These are phyloP conservation scores for Trichosporon asahii DNA, from an alignment of 1,284 basidiomycete genomes.

Conservation along the genomic window DNA sequence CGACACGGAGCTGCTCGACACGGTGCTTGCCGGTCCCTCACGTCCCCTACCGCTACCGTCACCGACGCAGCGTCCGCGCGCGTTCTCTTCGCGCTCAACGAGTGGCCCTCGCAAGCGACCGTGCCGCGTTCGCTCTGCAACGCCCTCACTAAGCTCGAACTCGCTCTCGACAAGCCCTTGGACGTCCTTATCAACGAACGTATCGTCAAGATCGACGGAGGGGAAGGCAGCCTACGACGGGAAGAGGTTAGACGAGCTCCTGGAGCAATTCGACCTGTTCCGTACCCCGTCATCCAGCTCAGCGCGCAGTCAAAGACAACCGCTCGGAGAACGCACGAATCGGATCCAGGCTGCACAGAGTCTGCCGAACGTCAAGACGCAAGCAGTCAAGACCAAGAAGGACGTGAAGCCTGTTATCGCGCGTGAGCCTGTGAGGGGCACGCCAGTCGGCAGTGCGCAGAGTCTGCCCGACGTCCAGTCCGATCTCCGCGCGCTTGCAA, in stretches of 20 bases:
- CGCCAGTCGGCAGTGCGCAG: neutral
- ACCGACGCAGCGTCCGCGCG: constrained; percentile 18
- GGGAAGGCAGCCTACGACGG: neutral
- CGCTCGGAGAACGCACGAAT: neutral
- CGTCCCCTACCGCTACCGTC: constrained; percentile 15
- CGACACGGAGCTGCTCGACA: constrained; percentile 18
- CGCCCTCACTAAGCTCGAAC: neutral
- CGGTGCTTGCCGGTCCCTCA: neutral
- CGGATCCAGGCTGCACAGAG: neutral
- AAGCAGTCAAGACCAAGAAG: neutral
- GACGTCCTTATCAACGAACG: neutral
- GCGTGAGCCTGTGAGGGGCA: neutral
- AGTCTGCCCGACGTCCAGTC: neutral
- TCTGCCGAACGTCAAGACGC: neutral
- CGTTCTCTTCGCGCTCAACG: constrained; percentile 2
- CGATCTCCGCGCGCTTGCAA: neutral
- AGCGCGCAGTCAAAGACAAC: neutral
- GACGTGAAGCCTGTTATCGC: neutral
- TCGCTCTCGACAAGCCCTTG: neutral
- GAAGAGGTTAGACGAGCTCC: neutral
- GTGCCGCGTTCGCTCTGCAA: neutral
- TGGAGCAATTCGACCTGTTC: neutral
- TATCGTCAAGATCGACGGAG: neutral
- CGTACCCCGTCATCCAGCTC: neutral
- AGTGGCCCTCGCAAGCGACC: constrained; percentile 12